Percentiles rank a stretch among this genome's conserved stretches.
Evolutionary conservation across 192 early-diverging fungal species (phyloP).

Genomic region (Gryganskiella cystojenkinii): DNA sequence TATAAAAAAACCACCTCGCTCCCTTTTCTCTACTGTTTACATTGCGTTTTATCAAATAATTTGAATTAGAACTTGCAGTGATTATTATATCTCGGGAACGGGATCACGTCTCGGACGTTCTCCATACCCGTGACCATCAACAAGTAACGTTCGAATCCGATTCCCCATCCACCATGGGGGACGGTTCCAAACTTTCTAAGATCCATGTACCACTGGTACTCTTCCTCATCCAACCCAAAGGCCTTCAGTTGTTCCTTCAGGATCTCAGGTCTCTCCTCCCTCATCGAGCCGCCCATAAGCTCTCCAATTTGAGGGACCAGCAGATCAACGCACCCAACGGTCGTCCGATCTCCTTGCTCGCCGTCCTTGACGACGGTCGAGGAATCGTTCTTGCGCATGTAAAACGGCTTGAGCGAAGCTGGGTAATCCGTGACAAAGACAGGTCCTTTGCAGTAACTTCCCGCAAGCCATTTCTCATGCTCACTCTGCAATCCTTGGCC

Average conservation of each 20-base stretch:
- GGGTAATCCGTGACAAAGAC: constrained; percentile 96
- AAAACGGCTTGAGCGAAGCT: constrained; percentile 83
- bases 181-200: constrained; percentile 83
- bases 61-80: constrained; percentile 62
- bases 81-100: constrained; percentile 65
- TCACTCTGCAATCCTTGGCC: constrained; percentile 82
- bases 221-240: constrained; percentile 67
- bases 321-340: constrained; percentile 87
- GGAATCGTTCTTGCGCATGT: constrained; percentile 75
- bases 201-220: constrained; percentile 88
- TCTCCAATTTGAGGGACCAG: constrained; percentile 88
- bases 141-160: constrained; percentile 89
- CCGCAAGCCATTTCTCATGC: constrained; percentile 87
- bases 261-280: constrained; percentile 74
- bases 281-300: constrained; percentile 84
- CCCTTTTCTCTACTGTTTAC: too few relatives aligned
- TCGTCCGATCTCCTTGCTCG: constrained; percentile 53
- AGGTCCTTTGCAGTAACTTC: constrained; percentile 70
- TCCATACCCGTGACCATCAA: constrained; percentile 82
- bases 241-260: constrained; percentile 63
- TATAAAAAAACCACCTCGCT: too few relatives aligned
- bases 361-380: neutral
- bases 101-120: constrained; percentile 77
- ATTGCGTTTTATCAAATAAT: neutral
- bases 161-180: constrained; percentile 91